Conservation (phyloP, 2,329 filamentous ascomycete genomes). For the Claviceps pazoutovae region DNA sequence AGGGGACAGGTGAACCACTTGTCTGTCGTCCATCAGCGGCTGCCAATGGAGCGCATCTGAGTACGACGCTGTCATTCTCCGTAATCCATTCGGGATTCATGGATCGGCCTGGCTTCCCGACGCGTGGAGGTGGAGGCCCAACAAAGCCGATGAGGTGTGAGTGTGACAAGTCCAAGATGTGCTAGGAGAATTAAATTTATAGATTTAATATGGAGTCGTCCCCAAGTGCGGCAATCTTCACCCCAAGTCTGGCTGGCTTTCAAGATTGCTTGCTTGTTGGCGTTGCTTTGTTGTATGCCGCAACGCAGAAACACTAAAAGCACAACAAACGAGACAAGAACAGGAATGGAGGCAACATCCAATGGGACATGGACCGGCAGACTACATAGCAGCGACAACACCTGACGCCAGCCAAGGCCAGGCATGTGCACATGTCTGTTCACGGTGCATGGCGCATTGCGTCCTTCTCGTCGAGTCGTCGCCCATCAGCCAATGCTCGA, state of each 20-base stretch:
- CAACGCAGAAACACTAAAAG: background rate
- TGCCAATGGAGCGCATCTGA: constrained; percentile 3
- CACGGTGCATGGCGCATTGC: background rate
- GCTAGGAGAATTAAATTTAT: background rate
- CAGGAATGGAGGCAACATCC: background rate
- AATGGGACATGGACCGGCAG: background rate
- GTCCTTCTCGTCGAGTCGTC: background rate
- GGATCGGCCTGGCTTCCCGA: constrained; percentile 5
- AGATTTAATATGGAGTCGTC: background rate
- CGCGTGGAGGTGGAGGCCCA: constrained; percentile 3
- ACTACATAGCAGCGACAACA: background rate
- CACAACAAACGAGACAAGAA: background rate
- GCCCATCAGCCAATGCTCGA: background rate
- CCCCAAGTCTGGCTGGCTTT: background rate
- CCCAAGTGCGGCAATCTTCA: background rate
- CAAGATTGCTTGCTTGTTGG: no score
- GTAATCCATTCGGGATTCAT: constrained; percentile 3
- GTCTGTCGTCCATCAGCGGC: background rate
- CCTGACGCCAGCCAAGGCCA: background rate
- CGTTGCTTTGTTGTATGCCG: no score
- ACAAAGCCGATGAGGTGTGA: background rate
- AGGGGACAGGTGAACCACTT: background rate
- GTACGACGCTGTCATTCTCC: constrained; percentile 3
- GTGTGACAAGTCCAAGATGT: background rate
- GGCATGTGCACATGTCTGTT: background rate